Conservation (phyloP, 1,139 yeast species). For the Nakaseomyces nivariensis region DNA sequence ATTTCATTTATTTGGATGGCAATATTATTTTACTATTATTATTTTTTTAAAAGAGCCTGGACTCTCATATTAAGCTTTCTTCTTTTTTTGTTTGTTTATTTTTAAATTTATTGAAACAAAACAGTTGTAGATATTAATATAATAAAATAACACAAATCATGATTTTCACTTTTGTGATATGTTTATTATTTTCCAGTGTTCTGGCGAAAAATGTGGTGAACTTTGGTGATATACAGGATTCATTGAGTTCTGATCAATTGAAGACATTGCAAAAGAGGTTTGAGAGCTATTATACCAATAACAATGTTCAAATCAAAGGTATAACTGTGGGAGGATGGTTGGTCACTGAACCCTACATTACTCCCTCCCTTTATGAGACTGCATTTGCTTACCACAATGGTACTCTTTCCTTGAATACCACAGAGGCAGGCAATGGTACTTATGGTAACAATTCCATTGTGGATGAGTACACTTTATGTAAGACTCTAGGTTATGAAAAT, state of each 20-base stretch:
- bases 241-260: background rate
- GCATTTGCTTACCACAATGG: conserved; percentile 10
- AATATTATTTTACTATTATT: too few species aligned
- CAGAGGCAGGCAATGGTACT: background rate
- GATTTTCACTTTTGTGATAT: background rate
- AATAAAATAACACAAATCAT: background rate
- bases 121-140: too few species aligned
- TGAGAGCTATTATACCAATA: conserved; percentile 7
- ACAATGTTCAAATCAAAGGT: conserved; percentile 28
- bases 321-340: conserved; percentile 60
- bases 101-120: too few species aligned
- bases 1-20: too few species aligned
- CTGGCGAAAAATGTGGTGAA: background rate
- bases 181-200: background rate
- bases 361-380: conserved; percentile 41
- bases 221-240: background rate
- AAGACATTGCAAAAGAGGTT: conserved; percentile 8
- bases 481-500: conserved; percentile 38
- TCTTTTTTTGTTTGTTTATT: too few species aligned
- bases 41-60: too few species aligned
- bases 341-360: conserved; percentile 54
- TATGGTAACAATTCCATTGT: conserved; percentile 32
- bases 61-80: too few species aligned
- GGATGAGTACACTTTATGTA: conserved; percentile 49
- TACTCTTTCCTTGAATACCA: background rate